Percentiles rank a stretch among this genome's conserved stretches.
These are phyloP conservation scores for Biscogniauxia sp. DNA, from an alignment of 2,329 filamentous ascomycete genomes.

Conservation along the genomic window DNA sequence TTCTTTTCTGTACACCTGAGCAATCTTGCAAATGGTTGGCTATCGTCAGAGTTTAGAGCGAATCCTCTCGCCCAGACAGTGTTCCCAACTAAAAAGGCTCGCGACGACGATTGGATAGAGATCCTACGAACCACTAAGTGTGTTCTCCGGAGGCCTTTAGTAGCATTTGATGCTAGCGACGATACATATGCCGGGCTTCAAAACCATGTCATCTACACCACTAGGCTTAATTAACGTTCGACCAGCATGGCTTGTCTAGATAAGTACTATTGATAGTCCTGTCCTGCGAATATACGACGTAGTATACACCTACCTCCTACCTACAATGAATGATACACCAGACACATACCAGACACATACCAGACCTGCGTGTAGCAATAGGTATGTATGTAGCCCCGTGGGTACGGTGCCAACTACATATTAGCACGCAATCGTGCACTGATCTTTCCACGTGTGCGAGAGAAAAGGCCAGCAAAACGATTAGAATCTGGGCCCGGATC, in stretches of 20 bases:
- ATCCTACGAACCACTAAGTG: no score
- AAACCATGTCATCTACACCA: neutral
- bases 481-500: conserved; percentile 26
- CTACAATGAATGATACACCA: no score
- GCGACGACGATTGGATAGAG: no score
- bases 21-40: conserved; percentile 8
- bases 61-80: neutral
- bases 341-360: neutral
- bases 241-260: neutral
- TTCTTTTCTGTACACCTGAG: conserved; percentile 5
- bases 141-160: no score
- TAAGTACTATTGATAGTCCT: no score
- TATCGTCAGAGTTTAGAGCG: neutral
- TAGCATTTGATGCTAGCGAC: neutral
- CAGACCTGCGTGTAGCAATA: neutral
- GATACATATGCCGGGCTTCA: neutral
- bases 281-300: neutral
- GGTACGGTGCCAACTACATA: conserved; percentile 18
- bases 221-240: neutral
- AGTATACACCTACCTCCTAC: no score
- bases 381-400: neutral
- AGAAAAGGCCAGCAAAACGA: conserved; percentile 9
- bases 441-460: conserved; percentile 24
- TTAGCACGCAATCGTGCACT: neutral
- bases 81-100: neutral